Percentiles rank a stretch among this genome's conserved stretches.
phyloP scores from a whole-genome alignment of 2,329 filamentous ascomycete species.

The Camptophora hylomeconis region DNA sequence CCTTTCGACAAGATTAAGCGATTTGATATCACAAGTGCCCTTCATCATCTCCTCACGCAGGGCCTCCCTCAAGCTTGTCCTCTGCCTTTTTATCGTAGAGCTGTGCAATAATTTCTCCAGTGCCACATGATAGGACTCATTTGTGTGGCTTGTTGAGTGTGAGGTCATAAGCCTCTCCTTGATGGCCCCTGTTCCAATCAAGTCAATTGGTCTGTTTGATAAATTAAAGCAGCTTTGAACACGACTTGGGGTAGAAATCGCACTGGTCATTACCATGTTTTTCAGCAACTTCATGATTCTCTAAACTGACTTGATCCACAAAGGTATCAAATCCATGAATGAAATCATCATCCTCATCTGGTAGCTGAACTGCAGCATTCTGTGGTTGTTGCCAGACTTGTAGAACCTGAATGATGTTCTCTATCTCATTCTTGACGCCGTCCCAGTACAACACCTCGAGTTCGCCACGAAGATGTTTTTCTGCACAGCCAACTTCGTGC shows the following conservation, averaged over 20 bases:
- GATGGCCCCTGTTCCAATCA: too few relatives aligned
- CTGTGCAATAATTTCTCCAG: too few relatives aligned
- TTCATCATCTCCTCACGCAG: too few relatives aligned
- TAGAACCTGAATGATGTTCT: conserved; percentile 24
- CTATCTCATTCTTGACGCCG: conserved; percentile 24
- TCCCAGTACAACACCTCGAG: conserved; percentile 26
- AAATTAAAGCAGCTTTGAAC: too few relatives aligned
- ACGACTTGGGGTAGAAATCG: too few relatives aligned
- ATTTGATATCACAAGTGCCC: too few relatives aligned
- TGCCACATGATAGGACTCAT: too few relatives aligned
- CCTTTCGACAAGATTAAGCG: conserved; percentile 8
- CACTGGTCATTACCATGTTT: too few relatives aligned
- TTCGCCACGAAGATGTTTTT: conserved; percentile 14
- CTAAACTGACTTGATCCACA: conserved; percentile 24
- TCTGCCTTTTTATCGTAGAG: conserved; percentile 5
- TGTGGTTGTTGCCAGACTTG: conserved; percentile 21
- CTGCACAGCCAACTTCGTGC: conserved; percentile 5
- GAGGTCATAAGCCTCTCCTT: too few relatives aligned
- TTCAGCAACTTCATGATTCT: conserved; percentile 19
- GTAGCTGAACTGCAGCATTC: conserved; percentile 7
- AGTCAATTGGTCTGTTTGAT: too few relatives aligned
- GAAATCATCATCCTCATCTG: conserved; percentile 20
- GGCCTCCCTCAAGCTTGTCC: too few relatives aligned
- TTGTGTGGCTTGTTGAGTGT: too few relatives aligned
- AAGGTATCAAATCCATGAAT: conserved; percentile 30